A percentile compares a stretch with the other conserved stretches of the same genome.
These are phyloP conservation scores for Parastagonospora avenae DNA, from an alignment of 2,329 filamentous ascomycete genomes.

Conservation along the genomic window DNA sequence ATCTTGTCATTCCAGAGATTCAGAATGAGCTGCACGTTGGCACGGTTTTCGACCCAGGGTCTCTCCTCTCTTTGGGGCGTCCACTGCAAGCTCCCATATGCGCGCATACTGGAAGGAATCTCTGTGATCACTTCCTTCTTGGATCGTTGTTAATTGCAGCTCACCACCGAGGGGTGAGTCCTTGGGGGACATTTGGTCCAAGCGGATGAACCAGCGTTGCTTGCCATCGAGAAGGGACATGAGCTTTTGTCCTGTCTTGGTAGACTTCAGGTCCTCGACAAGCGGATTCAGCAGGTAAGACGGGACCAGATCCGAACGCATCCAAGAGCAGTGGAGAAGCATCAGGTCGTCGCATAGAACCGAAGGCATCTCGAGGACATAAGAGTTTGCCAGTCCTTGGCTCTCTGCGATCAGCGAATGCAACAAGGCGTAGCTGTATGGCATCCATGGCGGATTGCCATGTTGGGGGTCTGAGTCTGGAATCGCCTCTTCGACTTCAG, in stretches of 20 bases:
- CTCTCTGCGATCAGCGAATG: slow-evolving; percentile 47
- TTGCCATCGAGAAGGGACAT: slow-evolving; percentile 8
- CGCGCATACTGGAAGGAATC: slow-evolving; percentile 49
- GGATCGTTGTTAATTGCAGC: slow-evolving; percentile 1
- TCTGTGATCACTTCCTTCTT: slow-evolving; percentile 19
- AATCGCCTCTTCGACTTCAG: slow-evolving; percentile 11
- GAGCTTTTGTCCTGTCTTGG: slow-evolving; percentile 4
- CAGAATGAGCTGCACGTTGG: slow-evolving; percentile 45
- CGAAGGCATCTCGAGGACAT: slow-evolving; percentile 12
- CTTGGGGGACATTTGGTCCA: slow-evolving; percentile 53
- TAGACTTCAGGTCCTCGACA: slow-evolving; percentile 2
- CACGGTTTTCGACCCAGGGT: slow-evolving; percentile 11
- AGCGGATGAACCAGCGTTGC: slow-evolving; percentile 46
- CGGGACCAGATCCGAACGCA: background rate
- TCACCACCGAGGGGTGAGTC: slow-evolving; percentile 29
- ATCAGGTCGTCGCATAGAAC: slow-evolving; percentile 42
- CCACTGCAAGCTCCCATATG: slow-evolving; percentile 39
- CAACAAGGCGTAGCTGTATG: slow-evolving; percentile 53
- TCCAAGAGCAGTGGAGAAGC: slow-evolving; percentile 11
- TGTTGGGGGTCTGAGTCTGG: slow-evolving; percentile 17
- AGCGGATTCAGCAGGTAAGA: slow-evolving; percentile 1
- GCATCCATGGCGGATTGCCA: slow-evolving; percentile 20
- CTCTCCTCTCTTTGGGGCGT: slow-evolving; percentile 17
- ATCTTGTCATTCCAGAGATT: slow-evolving; percentile 52
- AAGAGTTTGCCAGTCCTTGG: slow-evolving; percentile 36